Evolutionary conservation across 2,329 filamentous ascomycete species (phyloP).

Genomic region (Verticillium albo-atrum): DNA sequence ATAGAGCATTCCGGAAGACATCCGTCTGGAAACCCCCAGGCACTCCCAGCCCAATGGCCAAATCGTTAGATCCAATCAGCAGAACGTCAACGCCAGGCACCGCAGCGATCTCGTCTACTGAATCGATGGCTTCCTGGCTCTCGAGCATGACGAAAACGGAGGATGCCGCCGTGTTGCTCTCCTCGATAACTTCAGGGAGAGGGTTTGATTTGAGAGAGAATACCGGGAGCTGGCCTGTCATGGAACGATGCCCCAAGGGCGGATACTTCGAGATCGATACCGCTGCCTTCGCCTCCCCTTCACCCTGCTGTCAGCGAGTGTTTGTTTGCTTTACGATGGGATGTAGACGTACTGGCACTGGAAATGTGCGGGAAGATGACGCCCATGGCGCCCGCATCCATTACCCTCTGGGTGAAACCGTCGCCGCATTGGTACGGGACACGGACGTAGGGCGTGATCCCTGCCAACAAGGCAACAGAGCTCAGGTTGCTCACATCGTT

Average conservation of each 20-base stretch:
- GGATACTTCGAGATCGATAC: slow-evolving; percentile 20
- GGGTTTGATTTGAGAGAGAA: slow-evolving; percentile 18
- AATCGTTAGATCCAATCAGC: slow-evolving; percentile 24
- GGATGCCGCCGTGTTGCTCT: slow-evolving; percentile 17
- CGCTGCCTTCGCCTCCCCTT: slow-evolving; percentile 18
- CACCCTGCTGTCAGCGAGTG: neutral
- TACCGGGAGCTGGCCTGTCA: slow-evolving; percentile 16
- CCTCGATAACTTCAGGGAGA: slow-evolving; percentile 13
- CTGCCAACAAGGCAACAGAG: slow-evolving; percentile 16
- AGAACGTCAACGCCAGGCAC: slow-evolving; percentile 24
- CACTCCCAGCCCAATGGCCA: slow-evolving; percentile 19
- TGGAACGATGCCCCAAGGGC: slow-evolving; percentile 16
- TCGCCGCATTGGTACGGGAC: slow-evolving; percentile 27
- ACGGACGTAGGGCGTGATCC: slow-evolving; percentile 25
- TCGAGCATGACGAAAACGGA: slow-evolving; percentile 23
- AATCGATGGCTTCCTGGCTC: slow-evolving; percentile 15
- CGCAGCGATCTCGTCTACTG: slow-evolving; percentile 23
- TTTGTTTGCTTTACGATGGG: neutral
- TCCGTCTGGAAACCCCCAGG: slow-evolving; percentile 15
- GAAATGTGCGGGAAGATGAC: slow-evolving; percentile 24
- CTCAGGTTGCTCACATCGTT: slow-evolving; percentile 22
- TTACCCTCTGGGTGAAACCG: slow-evolving; percentile 24
- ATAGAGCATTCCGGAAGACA: slow-evolving; percentile 11
- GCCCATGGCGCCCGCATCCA: slow-evolving; percentile 26
- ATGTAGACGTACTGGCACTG: slow-evolving; percentile 6